Conservation (phyloP, 2,329 filamentous ascomycete species). For the Colletotrichum endophyticum region DNA sequence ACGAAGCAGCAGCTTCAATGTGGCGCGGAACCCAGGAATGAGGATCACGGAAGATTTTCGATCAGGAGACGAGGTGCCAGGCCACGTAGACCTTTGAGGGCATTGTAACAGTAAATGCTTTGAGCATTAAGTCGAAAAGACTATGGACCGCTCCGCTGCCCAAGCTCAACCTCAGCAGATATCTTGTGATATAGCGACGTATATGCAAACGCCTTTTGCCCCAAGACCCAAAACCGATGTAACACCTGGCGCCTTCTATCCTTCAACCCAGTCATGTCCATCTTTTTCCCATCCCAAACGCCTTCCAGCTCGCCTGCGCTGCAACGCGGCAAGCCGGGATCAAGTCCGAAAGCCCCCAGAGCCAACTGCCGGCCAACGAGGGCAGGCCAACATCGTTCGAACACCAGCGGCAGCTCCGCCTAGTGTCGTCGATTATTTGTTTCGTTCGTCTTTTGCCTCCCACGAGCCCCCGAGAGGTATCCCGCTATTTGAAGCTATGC, state of each 20-base stretch:
- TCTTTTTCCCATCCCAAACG: slow-evolving; percentile 5
- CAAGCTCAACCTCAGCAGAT: not conserved
- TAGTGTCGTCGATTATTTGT: not conserved
- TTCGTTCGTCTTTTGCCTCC: not conserved
- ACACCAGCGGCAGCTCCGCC: not conserved
- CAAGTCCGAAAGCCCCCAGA: slow-evolving; percentile 9
- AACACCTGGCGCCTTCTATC: slow-evolving; percentile 12
- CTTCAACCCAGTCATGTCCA: not conserved
- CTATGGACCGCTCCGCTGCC: not conserved
- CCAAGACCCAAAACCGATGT: not conserved
- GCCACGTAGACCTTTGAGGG: not conserved
- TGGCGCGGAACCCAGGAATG: not conserved
- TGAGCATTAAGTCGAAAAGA: not conserved
- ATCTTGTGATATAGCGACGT: not conserved
- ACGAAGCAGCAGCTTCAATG: not conserved
- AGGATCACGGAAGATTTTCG: not conserved
- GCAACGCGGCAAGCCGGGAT: not conserved
- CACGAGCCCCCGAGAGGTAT: not conserved
- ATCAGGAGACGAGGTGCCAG: not conserved
- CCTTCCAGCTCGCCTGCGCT: not conserved
- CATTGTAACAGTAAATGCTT: not conserved
- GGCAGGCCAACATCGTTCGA: not conserved
- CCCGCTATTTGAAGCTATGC: slow-evolving; percentile 9
- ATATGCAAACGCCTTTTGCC: slow-evolving; percentile 8
- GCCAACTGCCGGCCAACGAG: not conserved